Evolutionary conservation across 2,329 filamentous ascomycete genomes (phyloP).

Genomic region (Colletotrichum sp.): DNA sequence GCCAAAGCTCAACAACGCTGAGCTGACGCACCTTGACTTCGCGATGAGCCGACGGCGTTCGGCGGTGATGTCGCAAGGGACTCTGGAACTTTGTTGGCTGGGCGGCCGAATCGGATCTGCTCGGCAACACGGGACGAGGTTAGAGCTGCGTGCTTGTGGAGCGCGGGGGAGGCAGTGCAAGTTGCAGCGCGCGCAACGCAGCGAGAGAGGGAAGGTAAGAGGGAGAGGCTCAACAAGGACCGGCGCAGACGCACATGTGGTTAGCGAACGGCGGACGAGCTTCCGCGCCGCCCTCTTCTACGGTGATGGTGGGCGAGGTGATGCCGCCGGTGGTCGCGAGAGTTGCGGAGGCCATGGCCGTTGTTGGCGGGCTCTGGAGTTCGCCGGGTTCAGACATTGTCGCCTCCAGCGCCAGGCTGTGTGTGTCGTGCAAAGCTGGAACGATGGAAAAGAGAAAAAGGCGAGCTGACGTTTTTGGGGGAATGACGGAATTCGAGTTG

Average conservation of each 20-base stretch:
- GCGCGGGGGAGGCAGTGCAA: constrained; percentile 24
- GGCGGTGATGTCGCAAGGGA: constrained; percentile 61
- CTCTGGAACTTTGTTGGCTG: constrained; percentile 47
- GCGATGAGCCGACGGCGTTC: constrained; percentile 62
- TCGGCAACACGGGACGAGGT: constrained; percentile 1
- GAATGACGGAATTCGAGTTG: not conserved
- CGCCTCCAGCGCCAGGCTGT: not conserved
- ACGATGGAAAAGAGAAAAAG: not conserved
- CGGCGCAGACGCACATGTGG: constrained; percentile 45
- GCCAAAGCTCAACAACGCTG: not conserved
- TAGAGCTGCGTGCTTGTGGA: constrained; percentile 6
- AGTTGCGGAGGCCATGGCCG: constrained; percentile 14
- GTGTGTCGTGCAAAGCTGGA: not conserved
- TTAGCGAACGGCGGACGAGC: constrained; percentile 37
- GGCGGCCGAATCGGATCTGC: constrained; percentile 21
- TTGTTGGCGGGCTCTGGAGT: constrained; percentile 6
- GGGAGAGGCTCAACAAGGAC: not conserved
- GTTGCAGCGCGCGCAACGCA: constrained; percentile 7
- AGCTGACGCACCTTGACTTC: constrained; percentile 56
- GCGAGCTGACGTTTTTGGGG: not conserved
- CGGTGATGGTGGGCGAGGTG: constrained; percentile 19
- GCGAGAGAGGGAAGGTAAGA: not conserved
- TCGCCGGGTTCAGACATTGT: constrained; percentile 5
- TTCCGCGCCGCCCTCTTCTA: constrained; percentile 12
- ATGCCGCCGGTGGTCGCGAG: not conserved